Evolutionary conservation across 2,329 filamentous ascomycete species (phyloP), one percentile per base, ranked within the genome.

Genomic region (Xylaria arbuscula): DNA sequence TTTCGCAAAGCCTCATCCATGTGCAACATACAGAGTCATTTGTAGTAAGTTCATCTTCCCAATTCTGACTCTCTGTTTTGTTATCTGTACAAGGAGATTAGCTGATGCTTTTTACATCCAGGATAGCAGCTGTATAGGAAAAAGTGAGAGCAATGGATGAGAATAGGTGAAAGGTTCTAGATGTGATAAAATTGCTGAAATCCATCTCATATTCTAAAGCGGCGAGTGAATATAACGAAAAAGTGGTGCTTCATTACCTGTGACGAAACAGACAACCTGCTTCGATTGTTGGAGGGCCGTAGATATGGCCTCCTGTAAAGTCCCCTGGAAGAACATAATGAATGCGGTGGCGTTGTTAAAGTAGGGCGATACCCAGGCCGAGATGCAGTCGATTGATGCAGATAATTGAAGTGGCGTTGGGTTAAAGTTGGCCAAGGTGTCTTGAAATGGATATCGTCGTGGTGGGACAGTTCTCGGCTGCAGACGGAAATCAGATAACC

Each of bases 231-330:
- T 34, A 34, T 11, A 36, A 32, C 28, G 19, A 7, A 10, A 5
- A 17, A 36, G 17, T 10, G 15, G 19, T 15, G 1, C 19, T 32
- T 54, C 28, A n/a, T 72, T 80, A 93, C 93, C 91, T 76, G 89
- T 88, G 38, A 97, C 90, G 80, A 98, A 97, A 81, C 93, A 97
- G 36, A 92, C 87, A 0, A 98, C 92, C 19, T 92, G 85, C 80
- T 95, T 97, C 67, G 88, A 84, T 78, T 94, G 85, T 68, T 88
- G 87, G 7, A 98, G 85, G 13, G 94, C 93, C 22, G 88, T 84
- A 38, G 87, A 85, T 74, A 98, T 97, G 67, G 93, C 94, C 75
- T 91, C 90, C 75, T 97, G 92, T 22, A 98, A 81, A 69, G 89
- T 89, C 19, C 94, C 94, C 68, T 90, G 77, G 78, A 94, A 94